Evolutionary conservation across 306 rosid species (phyloP).

Genomic region (Cucurbita maxima): DNA sequence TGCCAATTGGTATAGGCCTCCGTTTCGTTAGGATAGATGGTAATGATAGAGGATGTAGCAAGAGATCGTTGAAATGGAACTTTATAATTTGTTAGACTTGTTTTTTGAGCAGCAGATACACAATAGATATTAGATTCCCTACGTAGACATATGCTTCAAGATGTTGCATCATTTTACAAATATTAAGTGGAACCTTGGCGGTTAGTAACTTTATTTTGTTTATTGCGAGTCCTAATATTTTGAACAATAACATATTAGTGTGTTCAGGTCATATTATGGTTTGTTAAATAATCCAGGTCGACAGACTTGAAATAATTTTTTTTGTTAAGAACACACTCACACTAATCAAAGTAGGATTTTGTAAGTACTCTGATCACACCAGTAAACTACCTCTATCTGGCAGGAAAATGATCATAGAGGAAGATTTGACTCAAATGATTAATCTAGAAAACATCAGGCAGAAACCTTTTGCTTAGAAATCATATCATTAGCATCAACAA

Average conservation of each 20-base stretch:
- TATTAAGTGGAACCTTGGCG: not conserved
- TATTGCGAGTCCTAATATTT: not conserved
- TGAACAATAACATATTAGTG: not conserved
- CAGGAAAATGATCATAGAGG: not conserved
- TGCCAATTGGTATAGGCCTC: not conserved
- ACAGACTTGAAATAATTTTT: not conserved
- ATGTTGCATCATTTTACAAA: not conserved
- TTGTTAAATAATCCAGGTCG: not conserved
- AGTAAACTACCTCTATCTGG: not conserved
- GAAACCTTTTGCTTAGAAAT: not conserved
- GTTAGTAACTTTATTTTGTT: not conserved
- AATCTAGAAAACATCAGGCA: not conserved
- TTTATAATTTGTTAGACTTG: not conserved
- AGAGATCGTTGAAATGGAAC: not conserved
- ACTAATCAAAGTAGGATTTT: not conserved
- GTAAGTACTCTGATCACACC: not conserved
- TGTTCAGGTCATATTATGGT: not conserved
- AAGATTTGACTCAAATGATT: not conserved
- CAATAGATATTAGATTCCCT: not conserved
- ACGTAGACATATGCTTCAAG: not conserved
- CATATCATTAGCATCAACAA: not conserved
- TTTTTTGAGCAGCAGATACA: not conserved
- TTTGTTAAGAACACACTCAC: not conserved
- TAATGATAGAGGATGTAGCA: not conserved
- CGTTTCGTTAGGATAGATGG: not conserved